Base-by-base conservation (phyloP, 2,329 filamentous ascomycete genomes). In the Colletotrichum sp. region DNA sequence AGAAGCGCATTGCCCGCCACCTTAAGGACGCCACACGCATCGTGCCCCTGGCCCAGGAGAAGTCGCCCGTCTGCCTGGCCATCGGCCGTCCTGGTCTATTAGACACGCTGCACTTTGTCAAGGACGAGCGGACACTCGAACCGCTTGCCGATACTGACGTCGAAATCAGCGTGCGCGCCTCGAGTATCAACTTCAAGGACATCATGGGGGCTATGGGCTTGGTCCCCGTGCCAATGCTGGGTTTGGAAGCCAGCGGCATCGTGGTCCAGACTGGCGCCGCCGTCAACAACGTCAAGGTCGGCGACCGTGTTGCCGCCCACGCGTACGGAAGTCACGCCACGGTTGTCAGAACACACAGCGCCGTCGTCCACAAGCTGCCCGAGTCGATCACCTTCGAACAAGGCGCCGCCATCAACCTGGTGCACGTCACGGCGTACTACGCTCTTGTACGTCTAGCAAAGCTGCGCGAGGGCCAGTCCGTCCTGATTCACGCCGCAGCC, bases 151-250 rank as follows among this genome's bases (percentile, higher is more conserved):
- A 71, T 8, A 75, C 78, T n/a, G 76, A 80, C 8, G 70, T 84
- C n/a, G 81, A 84, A 69, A 77, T 84, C 8, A 73, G 81, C 43
- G 65, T 77, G 3, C 76, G 78, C 66, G 81, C 82, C 4, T 76
- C 76, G 3, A 80, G 81, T 11, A 65, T 85, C 27, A 84, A 83
- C 65, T 84, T 83, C 71, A 71, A 75, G 8, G 85, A 86, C 70
- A 76, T 84, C 21, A 77, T 83, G 13, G 78, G 79, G 16, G 78
- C 81, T 11, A 75, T 77, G 69, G 77, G 78, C 13, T 69, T 77
- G 38, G 70, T 79, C 29, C 76, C 79, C 8, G 78, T 80, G 62
- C 62, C 72, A 27, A 65, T 69, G 18, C 63, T 78, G 13, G 75
- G 76, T n/a, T 75, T 78, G 24, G 84, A 85, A 70, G 76, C 69